Evolutionary conservation across 805 yeast species (phyloP), one percentile per base, ranked within the genome.

Genomic region (Zygosaccharomyces gambellarensis): DNA sequence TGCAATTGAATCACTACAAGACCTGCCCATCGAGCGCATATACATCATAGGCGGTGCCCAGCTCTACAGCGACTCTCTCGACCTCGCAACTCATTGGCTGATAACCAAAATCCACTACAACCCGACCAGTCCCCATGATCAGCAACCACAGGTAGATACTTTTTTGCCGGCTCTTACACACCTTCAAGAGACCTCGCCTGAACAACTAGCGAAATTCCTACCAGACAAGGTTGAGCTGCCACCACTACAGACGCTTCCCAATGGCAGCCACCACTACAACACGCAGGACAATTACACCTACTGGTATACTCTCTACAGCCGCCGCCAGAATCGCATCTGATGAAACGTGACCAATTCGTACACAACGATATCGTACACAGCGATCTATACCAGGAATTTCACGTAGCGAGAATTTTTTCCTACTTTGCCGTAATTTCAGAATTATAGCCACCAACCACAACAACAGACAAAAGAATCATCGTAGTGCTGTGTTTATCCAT

Each of bases 41-140:
- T 94, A 82, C 61, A 77, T 94, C 23, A 92, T 94, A 53, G 99
- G 99, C 3, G 99, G 99, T 0, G 94, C 90, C 0, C 90, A 90
- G 63, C 73, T 94, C 7, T 94, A 94, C 69, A 76, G 79, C 45
- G 73, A 80, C 36, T 74, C 82, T 11, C 60, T 67, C 47, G 69
- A 69, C 3, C 47, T 70, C 9, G 80, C 83, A 0, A 77, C 77
- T 41, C 74, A 80, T 27, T 67, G 88, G 44, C 73, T 87, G 23
- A 64, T 90, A 12, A 90, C 97, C 0, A 90, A 88, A 61, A 77
- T 90, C 28, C 58, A 64, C 2, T 63, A 66, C n/a, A 7, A 42
- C 14, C 11, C 29, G 21, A 57, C 64, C 4, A 60, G 61, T 9
- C 56, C 58, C 1, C 57, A 60, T 4, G 53, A 59, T 2, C 51